A percentile compares a stretch with the other conserved stretches of the same genome.
Conservation (phyloP, 768 basidiomycete species). For the Boletus sp. region DNA sequence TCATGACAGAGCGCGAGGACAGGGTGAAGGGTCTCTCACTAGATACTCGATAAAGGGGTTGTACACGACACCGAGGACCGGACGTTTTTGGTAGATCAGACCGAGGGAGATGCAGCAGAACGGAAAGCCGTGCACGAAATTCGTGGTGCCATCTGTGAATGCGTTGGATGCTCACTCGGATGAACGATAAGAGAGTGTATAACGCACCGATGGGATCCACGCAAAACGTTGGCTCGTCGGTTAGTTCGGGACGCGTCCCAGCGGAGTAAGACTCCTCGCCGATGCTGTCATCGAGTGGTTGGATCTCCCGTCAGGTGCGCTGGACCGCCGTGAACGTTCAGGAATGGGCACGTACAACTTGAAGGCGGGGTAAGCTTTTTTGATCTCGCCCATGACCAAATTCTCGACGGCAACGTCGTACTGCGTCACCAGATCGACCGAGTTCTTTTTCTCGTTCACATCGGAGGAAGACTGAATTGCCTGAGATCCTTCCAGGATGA, state of each 20-base stretch:
- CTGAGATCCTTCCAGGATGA: constrained; percentile 74
- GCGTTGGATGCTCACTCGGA: neutral
- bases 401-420: constrained; percentile 92
- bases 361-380: constrained; percentile 65
- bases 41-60: constrained; percentile 89
- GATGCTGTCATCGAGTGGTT: constrained; percentile 49
- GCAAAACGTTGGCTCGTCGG: constrained; percentile 91
- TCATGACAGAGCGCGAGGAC: neutral
- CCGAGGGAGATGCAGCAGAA: constrained; percentile 91
- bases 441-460: constrained; percentile 85
- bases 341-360: constrained; percentile 63
- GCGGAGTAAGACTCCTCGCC: constrained; percentile 92
- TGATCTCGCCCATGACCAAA: constrained; percentile 68
- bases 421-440: constrained; percentile 92
- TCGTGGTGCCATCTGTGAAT: constrained; percentile 78
- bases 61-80: constrained; percentile 88
- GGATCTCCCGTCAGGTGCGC: neutral
- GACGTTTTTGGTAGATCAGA: constrained; percentile 74
- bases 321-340: neutral
- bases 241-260: constrained; percentile 64
- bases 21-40: constrained; percentile 33
- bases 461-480: constrained; percentile 61
- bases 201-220: constrained; percentile 89
- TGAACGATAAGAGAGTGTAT: neutral
- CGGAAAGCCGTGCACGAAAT: constrained; percentile 84